phyloP scores from a whole-genome alignment of 192 early-diverging fungal genomes.

The Rhizophagus clarus region DNA sequence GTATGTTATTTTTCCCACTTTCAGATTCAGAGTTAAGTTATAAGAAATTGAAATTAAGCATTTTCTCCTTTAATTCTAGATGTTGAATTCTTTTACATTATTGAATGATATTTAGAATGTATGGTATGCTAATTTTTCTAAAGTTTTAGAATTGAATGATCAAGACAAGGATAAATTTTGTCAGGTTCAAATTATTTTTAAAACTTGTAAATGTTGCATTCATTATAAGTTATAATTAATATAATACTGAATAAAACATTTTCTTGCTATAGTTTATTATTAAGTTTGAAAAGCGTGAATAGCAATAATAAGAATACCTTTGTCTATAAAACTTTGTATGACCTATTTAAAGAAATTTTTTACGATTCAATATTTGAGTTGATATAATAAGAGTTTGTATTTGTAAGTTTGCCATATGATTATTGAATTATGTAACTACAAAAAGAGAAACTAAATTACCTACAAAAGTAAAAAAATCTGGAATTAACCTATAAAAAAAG shows the following conservation, averaged over 20 bases:
- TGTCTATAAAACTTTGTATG: constrained; percentile 16
- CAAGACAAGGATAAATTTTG: constrained; percentile 19
- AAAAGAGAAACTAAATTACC: too few species aligned
- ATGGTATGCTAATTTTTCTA: constrained; percentile 16
- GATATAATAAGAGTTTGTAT: constrained; percentile 13
- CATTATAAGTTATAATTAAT: constrained; percentile 21
- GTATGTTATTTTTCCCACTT: not conserved
- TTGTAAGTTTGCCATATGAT: constrained; percentile 9
- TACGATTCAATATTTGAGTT: constrained; percentile 14
- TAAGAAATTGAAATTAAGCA: not conserved
- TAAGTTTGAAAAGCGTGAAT: constrained; percentile 3
- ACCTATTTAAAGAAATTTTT: constrained; percentile 22
- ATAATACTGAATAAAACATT: constrained; percentile 10
- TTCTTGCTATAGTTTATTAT: constrained; percentile 12
- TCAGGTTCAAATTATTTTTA: constrained; percentile 8
- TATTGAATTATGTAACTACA: too few species aligned
- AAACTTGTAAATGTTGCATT: constrained; percentile 20
- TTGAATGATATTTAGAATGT: constrained; percentile 12
- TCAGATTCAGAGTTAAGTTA: not conserved
- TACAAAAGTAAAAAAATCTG: too few species aligned
- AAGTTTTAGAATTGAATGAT: not conserved
- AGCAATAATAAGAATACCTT: constrained; percentile 12
- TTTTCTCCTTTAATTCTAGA: constrained; percentile 18
- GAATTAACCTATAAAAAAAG: too few species aligned
- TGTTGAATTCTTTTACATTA: constrained; percentile 19